Evolutionary conservation across 305 asterid species (phyloP), one percentile per base, ranked within the genome.

Genomic region (Solanum hybrid): DNA sequence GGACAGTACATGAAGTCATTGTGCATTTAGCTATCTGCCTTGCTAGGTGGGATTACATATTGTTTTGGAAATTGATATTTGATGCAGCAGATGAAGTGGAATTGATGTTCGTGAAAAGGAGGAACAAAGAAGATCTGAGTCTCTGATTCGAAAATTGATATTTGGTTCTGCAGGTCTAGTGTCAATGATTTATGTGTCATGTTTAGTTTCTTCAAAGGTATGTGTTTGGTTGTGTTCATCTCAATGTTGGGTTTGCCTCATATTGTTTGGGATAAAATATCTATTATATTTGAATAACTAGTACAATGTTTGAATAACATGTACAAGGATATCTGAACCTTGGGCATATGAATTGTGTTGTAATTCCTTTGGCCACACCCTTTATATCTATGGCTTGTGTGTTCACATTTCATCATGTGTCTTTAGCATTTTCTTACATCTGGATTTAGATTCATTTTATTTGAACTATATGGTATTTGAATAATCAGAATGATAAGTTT

Each of bases 81-180:
- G 99, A 99, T 90, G 98, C 94, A 78, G 98, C 99, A 24, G 99
- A 97, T 94, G 99, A 96, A 94, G 95, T 97, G 78, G 99, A 97
- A 91, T 87, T 97, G 93, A 97, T 95, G 94, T 97, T 97, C 64
- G 94, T 97, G 92, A 94, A 95, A 92, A 95, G 98, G 99, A 14
- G 22, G 64, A 45, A 45, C 14, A 45, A 45, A 1, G 22, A 14
- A 45, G 64, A 45, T 45, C 3, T 45, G 64, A 45, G 64, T 45
- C 60, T 45, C 19, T 45, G 3, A 0, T 45, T 45, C 64, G 8
- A 45, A 45, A 45, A 45, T 45, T 45, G 64, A 45, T 45, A 45
- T 14, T 45, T 45, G 22, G 22, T 45, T 14, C 7, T 1, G 3
- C 7, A 45, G 19, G 22, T 45, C 7, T 45, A 45, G 64, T 45